These are phyloP conservation scores for Lactarius hengduanensis DNA, from an alignment of 768 basidiomycete genomes.

Conservation along the genomic window DNA sequence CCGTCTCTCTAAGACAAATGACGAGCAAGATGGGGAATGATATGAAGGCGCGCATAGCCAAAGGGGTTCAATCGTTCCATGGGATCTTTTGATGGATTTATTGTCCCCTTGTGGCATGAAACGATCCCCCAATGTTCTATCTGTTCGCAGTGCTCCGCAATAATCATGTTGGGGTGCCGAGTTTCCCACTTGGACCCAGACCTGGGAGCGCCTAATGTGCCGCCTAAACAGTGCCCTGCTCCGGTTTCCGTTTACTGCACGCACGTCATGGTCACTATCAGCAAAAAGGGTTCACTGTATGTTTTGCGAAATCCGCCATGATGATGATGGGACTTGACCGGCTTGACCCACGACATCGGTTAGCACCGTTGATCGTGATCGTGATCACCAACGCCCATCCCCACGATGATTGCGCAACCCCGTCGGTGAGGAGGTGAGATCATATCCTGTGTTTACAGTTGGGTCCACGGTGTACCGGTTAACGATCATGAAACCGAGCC, in stretches of 20 bases:
- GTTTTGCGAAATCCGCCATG: not conserved
- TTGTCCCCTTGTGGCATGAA: conserved; percentile 7
- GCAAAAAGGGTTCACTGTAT: not conserved
- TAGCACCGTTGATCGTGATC: not conserved
- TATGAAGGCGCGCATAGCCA: not conserved
- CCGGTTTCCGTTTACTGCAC: conserved; percentile 7
- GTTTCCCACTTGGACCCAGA: not conserved
- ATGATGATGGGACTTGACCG: not conserved
- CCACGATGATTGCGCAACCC: not conserved
- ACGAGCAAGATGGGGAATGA: not conserved
- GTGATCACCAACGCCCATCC: not conserved
- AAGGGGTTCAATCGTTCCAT: not conserved
- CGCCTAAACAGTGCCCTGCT: not conserved
- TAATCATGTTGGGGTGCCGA: conserved; percentile 1
- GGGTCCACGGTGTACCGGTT: not conserved
- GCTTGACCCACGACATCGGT: not conserved
- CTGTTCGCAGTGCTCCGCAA: not conserved
- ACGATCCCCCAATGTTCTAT: not conserved
- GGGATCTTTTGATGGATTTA: not conserved
- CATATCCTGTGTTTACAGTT: not conserved
- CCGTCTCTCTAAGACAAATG: conserved; percentile 1
- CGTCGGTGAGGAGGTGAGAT: not conserved
- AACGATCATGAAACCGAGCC: not conserved
- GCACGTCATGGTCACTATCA: not conserved
- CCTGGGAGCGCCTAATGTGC: not conserved